Evolutionary conservation across 768 basidiomycete species (phyloP), one percentile per base, ranked within the genome.

Genomic region (Mycena haematopus): DNA sequence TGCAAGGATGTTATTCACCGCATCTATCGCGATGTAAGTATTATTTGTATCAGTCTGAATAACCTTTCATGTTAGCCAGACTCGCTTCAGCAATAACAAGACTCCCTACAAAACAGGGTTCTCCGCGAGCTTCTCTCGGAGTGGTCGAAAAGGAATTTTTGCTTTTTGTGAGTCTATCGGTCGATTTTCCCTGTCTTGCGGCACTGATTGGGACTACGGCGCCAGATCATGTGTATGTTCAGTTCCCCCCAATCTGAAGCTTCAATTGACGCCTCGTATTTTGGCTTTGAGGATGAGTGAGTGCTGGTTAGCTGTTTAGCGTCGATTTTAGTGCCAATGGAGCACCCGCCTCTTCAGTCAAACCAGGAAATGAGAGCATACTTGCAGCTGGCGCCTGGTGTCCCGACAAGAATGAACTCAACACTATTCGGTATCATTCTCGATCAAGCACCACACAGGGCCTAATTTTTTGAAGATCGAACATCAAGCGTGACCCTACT

Each of bases 61-160:
- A 46, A 19, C 25, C 10, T 47, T 33, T 60, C 19, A 58, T 22
- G 1, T 36, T 40, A 36, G 58, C 7, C 61, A 94, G 92, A 74
- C 96, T 24, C 86, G 95, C 15, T 97, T 96, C 76, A 93, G 91
- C 71, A 93, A 93, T 59, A 92, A 95, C 72, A 96, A 95, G 78
- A 99, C 96, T 6, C 96, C 96, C 0, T 99, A 99, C 79, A 99
- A 99, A 77, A 84, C 75, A 7, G 81, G 82, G 11, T 82, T 98
- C 33, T 90, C 90, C 0, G 91, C 93, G 0, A 90, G 88, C 56
- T 92, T 96, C 68, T 95, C 94, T 4, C 81, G 97, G 50, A 91
- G 91, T 29, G 96, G 96, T 3, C 79, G 92, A 44, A 99, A 98
- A 70, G 94, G 96, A 0, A 85, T 89, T 14, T 98, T 93, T 73